These are phyloP conservation scores for Candolleomyces aberdarensis DNA, from an alignment of 768 basidiomycete genomes.

Conservation along the genomic window DNA sequence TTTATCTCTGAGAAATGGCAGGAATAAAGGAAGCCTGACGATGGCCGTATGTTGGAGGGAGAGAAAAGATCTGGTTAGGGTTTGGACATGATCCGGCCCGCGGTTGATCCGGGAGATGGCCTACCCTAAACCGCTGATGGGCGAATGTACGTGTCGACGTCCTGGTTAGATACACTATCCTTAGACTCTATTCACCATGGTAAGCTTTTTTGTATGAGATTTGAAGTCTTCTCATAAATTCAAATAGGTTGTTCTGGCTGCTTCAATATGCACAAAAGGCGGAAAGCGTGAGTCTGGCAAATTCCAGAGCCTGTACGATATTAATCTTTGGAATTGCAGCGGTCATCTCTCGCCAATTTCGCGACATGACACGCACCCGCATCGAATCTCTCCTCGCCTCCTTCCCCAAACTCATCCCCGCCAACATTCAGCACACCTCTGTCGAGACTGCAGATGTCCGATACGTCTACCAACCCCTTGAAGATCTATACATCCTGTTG, in stretches of 20 bases:
- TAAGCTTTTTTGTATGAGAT: not conserved
- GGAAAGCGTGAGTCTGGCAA: constrained; percentile 70
- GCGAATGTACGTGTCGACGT: not conserved
- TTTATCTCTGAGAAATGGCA: no score
- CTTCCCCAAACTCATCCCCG: constrained; percentile 95
- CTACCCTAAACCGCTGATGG: not conserved
- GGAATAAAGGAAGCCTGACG: no score
- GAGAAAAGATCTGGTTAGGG: no score
- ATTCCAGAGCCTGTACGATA: not conserved
- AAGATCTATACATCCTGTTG: constrained; percentile 94
- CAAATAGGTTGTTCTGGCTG: constrained; percentile 82
- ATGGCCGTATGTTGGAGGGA: no score
- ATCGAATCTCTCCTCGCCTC: constrained; percentile 96
- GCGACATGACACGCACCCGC: constrained; percentile 86
- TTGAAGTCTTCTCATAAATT: no score
- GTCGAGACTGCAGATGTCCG: constrained; percentile 94
- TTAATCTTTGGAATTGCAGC: constrained; percentile 45
- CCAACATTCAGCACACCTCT: constrained; percentile 94
- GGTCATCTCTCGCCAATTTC: constrained; percentile 94
- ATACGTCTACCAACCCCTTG: constrained; percentile 94
- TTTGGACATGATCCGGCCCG: no score
- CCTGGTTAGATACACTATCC: no score
- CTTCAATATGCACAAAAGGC: constrained; percentile 92
- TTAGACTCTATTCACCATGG: not conserved
- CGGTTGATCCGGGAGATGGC: not conserved